Percentiles rank a stretch among this genome's conserved stretches.
Conservation (phyloP, 352 stramenopile genomes). For the Phytophthora cactorum region DNA sequence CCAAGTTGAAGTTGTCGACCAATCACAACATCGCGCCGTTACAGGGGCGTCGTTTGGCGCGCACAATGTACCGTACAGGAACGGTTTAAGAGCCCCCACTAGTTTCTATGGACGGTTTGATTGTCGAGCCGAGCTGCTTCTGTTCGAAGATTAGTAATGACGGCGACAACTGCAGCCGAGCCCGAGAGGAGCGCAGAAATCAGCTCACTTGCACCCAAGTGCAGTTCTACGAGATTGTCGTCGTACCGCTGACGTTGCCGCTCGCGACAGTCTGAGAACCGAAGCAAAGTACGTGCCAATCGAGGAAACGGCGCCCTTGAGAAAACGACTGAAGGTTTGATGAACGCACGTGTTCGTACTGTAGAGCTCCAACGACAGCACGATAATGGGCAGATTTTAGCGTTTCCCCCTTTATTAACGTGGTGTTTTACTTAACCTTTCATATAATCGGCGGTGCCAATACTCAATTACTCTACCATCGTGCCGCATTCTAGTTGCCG, state of each 20-base stretch:
- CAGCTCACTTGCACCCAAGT: constrained; percentile 4
- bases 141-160: constrained; percentile 7
- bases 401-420: neutral
- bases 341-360: neutral
- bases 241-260: neutral
- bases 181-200: neutral
- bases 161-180: neutral
- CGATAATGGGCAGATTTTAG: neutral
- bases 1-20: constrained; percentile 26
- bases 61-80: neutral
- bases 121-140: neutral
- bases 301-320: neutral
- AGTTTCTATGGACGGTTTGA: neutral
- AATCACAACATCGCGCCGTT: constrained; percentile 16
- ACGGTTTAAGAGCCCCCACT: neutral
- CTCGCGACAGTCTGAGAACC: neutral
- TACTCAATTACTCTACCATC: neutral
- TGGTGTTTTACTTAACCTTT: neutral
- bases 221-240: neutral
- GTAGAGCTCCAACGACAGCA: neutral
- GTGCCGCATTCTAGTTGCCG: neutral
- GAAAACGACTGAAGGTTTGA: neutral
- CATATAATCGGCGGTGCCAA: neutral
- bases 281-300: neutral
- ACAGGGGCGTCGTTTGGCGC: neutral